Evolutionary conservation across 805 yeast genomes (phyloP).

Genomic region (Schizosaccharomyces japonicus): DNA sequence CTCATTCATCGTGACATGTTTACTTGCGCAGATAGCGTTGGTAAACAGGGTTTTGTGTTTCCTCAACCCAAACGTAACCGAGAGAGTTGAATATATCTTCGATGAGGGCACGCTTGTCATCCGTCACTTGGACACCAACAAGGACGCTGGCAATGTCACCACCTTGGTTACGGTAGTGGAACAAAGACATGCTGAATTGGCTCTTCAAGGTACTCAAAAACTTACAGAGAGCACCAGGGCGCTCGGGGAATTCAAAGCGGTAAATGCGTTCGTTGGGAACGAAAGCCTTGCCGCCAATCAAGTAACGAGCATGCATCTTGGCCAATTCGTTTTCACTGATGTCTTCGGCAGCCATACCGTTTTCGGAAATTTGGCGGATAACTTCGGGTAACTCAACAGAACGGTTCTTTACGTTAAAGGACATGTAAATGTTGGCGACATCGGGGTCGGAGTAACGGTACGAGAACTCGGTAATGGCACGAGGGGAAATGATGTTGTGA

Average conservation of each 20-base stretch:
- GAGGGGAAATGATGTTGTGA: slow-evolving; percentile 58
- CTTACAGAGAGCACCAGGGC: slow-evolving; percentile 77
- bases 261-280: slow-evolving; percentile 54
- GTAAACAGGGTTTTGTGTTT: slow-evolving; percentile 69
- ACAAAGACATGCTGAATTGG: slow-evolving; percentile 78
- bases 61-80: slow-evolving; percentile 60
- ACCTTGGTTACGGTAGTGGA: slow-evolving; percentile 94
- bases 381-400: slow-evolving; percentile 48
- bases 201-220: slow-evolving; percentile 49
- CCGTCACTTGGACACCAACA: slow-evolving; percentile 74
- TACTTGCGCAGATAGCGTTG: slow-evolving; percentile 33
- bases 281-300: slow-evolving; percentile 74
- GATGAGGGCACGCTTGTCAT: slow-evolving; percentile 38
- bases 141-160: slow-evolving; percentile 80
- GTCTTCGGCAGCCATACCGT: slow-evolving; percentile 31
- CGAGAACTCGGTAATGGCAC: slow-evolving; percentile 82
- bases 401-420: slow-evolving; percentile 59
- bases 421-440: slow-evolving; percentile 60
- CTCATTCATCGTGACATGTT: background rate
- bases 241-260: slow-evolving; percentile 86
- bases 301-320: slow-evolving; percentile 82
- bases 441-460: slow-evolving; percentile 38
- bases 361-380: slow-evolving; percentile 28
- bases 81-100: slow-evolving; percentile 41
- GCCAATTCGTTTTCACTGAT: slow-evolving; percentile 86